A percentile compares a stretch with the other conserved stretches of the same genome.
Evolutionary conservation across 805 yeast species (phyloP).

Genomic region (Yarrowia bubula): DNA sequence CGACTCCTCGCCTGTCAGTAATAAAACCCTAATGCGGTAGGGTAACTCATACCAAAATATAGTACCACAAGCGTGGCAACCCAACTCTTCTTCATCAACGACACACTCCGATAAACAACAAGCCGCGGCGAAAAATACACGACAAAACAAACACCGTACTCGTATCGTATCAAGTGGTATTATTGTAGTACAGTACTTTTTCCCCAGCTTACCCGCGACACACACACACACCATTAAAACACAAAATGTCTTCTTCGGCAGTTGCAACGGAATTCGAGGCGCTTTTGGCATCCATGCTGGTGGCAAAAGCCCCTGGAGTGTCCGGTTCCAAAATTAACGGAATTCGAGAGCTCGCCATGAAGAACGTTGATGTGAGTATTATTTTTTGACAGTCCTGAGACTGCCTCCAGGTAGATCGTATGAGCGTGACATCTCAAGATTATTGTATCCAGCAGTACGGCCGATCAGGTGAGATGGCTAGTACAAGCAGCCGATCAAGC

Average conservation of each 20-base stretch:
- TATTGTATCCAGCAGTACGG: too few relatives aligned
- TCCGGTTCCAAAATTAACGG: slow-evolving; percentile 93
- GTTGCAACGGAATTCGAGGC: slow-evolving; percentile 26
- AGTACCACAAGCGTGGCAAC: neutral
- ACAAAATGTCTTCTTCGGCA: slow-evolving; percentile 16
- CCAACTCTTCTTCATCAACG: neutral
- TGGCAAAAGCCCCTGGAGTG: slow-evolving; percentile 70
- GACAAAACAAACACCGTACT: slow-evolving; percentile 15
- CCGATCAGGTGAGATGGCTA: too few relatives aligned
- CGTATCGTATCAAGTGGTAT: slow-evolving; percentile 26
- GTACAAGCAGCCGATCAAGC: too few relatives aligned
- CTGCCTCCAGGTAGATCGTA: slow-evolving; percentile 8
- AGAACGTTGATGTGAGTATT: slow-evolving; percentile 50
- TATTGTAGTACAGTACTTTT: slow-evolving; percentile 22
- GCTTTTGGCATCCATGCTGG: slow-evolving; percentile 34
- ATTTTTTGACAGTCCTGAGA: neutral
- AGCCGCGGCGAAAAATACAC: neutral
- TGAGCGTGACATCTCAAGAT: neutral
- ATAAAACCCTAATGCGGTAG: neutral
- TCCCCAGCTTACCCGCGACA: neutral
- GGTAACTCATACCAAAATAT: neutral
- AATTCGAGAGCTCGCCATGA: slow-evolving; percentile 72
- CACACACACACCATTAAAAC: neutral
- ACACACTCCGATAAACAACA: neutral
- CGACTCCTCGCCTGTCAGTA: neutral